Evolutionary conservation across 345 rosid species (phyloP).

Genomic region (Eucalyptus marginata): DNA sequence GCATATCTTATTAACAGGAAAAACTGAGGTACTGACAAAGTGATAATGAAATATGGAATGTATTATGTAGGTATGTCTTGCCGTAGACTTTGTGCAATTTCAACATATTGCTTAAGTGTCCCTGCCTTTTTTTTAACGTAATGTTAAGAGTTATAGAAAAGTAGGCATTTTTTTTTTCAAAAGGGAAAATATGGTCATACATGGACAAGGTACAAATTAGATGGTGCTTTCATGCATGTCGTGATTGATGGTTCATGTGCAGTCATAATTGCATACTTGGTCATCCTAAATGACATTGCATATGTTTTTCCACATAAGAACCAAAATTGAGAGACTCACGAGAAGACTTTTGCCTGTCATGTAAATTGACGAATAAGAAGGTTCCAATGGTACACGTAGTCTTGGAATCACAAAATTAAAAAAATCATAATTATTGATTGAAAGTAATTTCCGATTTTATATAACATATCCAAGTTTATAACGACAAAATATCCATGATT

Average conservation of each 20-base stretch:
- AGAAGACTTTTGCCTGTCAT: background rate
- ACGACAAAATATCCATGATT: no score
- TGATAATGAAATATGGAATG: no score
- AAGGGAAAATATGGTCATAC: background rate
- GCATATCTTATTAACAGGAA: no score
- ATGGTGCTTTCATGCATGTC: background rate
- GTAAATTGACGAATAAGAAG: background rate
- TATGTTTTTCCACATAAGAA: background rate
- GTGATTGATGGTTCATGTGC: background rate
- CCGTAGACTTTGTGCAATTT: background rate
- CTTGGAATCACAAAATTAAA: no score
- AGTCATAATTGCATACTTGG: background rate
- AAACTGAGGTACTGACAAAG: no score
- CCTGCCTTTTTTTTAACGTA: no score
- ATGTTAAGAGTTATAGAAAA: background rate
- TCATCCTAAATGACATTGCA: background rate
- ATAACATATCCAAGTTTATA: background rate
- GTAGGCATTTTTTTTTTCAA: no score
- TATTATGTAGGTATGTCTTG: background rate
- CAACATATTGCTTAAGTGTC: background rate
- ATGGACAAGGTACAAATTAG: background rate
- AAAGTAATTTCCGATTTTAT: no score
- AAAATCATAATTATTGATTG: no score
- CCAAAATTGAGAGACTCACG: background rate
- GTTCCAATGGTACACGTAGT: accelerated